Evolutionary conservation across 768 basidiomycete genomes (phyloP).

Genomic region (Pisolithus albus): DNA sequence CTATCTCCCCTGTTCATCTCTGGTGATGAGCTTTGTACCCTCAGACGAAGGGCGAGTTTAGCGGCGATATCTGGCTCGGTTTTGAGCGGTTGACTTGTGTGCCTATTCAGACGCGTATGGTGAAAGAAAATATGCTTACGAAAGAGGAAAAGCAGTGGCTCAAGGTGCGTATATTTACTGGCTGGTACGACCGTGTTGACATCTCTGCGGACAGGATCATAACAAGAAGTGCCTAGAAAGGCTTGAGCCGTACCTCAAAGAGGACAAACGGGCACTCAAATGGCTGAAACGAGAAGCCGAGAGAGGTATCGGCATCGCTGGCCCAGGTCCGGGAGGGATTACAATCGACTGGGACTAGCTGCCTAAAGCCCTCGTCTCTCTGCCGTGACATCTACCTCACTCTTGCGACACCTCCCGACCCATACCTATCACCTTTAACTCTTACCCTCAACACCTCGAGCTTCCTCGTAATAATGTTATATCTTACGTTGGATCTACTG

Average conservation of each 20-base stretch:
- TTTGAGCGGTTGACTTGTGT: constrained; percentile 93
- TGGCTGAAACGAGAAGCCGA: constrained; percentile 77
- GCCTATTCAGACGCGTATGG: constrained; percentile 87
- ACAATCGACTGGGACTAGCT: constrained; percentile 70
- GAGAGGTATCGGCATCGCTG: constrained; percentile 66
- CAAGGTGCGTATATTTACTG: constrained; percentile 38
- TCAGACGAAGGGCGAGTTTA: constrained; percentile 66
- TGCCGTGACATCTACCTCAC: not conserved
- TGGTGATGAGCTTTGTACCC: constrained; percentile 1
- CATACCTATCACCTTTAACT: not conserved
- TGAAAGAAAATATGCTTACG: constrained; percentile 76
- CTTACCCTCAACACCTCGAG: not conserved
- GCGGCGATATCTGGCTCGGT: constrained; percentile 74
- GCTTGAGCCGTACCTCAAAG: constrained; percentile 58
- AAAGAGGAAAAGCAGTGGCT: constrained; percentile 87
- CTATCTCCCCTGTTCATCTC: constrained; percentile 2
- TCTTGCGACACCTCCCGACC: not conserved
- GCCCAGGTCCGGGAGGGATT: constrained; percentile 58
- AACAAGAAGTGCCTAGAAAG: constrained; percentile 65
- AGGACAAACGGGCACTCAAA: constrained; percentile 74
- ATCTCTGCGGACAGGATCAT: constrained; percentile 52
- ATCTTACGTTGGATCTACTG: not conserved
- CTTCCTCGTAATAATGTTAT: not conserved
- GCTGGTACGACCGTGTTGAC: not conserved
- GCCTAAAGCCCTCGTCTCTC: not conserved